phyloP scores from a whole-genome alignment of 257 asterid genomes.

The Gentiana macrophylla region DNA sequence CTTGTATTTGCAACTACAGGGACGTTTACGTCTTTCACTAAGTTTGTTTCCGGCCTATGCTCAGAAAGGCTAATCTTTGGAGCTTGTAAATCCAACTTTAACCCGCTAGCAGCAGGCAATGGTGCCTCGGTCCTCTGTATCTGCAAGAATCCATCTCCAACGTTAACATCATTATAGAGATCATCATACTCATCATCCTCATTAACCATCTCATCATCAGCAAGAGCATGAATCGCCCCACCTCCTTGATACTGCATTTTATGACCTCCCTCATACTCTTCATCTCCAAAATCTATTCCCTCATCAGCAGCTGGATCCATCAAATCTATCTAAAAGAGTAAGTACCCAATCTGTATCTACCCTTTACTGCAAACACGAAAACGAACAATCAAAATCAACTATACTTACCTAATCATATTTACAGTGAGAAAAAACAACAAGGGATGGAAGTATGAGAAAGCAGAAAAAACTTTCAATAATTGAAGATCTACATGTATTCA shows the following conservation, averaged over 20 bases:
- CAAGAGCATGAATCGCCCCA: constrained; percentile 48
- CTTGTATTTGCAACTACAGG: constrained; percentile 48
- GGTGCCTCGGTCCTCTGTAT: constrained; percentile 40
- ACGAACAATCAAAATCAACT: not conserved
- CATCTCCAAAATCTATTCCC: constrained; percentile 62
- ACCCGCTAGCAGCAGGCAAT: constrained; percentile 29
- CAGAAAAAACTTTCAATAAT: no score
- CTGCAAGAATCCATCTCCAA: constrained; percentile 42
- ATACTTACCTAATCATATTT: no score
- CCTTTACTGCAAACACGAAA: constrained; percentile 17
- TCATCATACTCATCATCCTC: constrained; percentile 51
- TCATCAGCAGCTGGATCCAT: constrained; percentile 32
- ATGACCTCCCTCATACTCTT: constrained; percentile 52
- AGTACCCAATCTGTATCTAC: constrained; percentile 12
- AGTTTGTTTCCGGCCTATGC: constrained; percentile 26
- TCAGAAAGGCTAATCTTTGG: constrained; percentile 32
- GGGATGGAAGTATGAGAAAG: no score
- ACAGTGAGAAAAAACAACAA: no score
- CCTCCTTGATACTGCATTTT: constrained; percentile 59
- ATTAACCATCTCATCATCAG: constrained; percentile 61
- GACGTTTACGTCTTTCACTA: constrained; percentile 29
- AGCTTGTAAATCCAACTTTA: constrained; percentile 37
- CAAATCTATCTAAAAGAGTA: not conserved
- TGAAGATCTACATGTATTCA: no score
- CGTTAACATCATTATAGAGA: constrained; percentile 50